phyloP scores from a whole-genome alignment of 2,329 filamentous ascomycete species.

The Colletotrichum acutatum region DNA sequence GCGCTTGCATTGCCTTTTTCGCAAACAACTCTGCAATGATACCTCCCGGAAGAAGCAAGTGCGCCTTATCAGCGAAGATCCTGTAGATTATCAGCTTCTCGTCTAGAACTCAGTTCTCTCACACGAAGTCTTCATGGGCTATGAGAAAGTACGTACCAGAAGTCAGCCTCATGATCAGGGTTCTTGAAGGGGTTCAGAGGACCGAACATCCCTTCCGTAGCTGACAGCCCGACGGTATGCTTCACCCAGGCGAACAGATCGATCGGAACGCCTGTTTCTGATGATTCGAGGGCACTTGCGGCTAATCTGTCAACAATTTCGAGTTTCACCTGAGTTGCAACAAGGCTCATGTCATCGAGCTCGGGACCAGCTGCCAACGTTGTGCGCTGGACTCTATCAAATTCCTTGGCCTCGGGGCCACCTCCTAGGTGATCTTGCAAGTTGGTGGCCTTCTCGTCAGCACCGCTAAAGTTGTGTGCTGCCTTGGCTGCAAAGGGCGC shows the following conservation, averaged over 20 bases:
- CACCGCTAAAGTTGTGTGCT: background rate
- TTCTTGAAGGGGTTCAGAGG: conserved; percentile 27
- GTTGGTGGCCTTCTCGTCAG: background rate
- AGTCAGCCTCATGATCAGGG: conserved; percentile 18
- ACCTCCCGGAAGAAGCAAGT: background rate
- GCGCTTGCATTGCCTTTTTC: background rate
- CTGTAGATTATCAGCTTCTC: background rate
- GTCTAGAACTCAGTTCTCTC: background rate
- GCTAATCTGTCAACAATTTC: background rate
- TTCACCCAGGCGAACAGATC: conserved; percentile 20
- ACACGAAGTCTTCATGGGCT: background rate
- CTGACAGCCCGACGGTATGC: background rate
- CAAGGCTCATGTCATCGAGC: background rate
- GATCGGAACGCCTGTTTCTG: background rate
- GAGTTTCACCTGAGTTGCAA: background rate
- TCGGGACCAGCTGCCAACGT: conserved; percentile 13
- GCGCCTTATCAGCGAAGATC: conserved; percentile 2
- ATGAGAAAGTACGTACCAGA: background rate
- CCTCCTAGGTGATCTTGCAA: conserved; percentile 6
- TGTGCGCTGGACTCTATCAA: background rate
- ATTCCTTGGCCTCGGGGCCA: conserved; percentile 2
- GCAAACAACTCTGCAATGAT: background rate
- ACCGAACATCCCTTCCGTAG: conserved; percentile 21
- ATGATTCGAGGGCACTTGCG: background rate
- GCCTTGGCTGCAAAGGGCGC: conserved; percentile 13